Percentiles rank a stretch among this genome's conserved stretches.
Conservation (phyloP, 495 filamentous ascomycete genomes). For the Xylaria palmicola region DNA sequence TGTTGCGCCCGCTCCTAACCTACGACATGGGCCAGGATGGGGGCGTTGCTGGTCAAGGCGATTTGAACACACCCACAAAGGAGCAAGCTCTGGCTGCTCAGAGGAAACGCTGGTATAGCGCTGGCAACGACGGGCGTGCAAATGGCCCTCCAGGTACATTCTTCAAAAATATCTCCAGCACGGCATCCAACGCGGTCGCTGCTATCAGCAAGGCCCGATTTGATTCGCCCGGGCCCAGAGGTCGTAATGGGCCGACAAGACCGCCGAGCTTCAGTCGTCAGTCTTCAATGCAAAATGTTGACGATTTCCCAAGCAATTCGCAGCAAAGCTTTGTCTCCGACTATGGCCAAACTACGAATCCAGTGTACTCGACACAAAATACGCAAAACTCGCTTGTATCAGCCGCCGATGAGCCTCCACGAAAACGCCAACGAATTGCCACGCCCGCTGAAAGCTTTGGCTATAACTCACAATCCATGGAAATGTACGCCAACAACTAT, state of each 20-base stretch:
- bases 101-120: conserved; percentile 85
- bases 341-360: conserved; percentile 45
- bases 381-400: conserved; percentile 30
- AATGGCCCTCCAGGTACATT: conserved; percentile 77
- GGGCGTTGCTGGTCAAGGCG: conserved; percentile 53
- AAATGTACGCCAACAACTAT: conserved; percentile 45
- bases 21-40: conserved; percentile 86
- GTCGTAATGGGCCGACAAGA: conserved; percentile 45
- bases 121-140: conserved; percentile 61
- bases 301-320: conserved; percentile 46
- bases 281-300: conserved; percentile 60
- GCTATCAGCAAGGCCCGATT: conserved; percentile 94
- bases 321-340: conserved; percentile 51
- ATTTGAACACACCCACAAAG: conserved; percentile 92
- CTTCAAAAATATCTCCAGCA: conserved; percentile 93
- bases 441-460: conserved; percentile 50
- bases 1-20: conserved; percentile 78
- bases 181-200: conserved; percentile 85
- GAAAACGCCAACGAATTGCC: conserved; percentile 65
- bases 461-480: conserved; percentile 51
- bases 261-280: conserved; percentile 56
- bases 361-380: conserved; percentile 47
- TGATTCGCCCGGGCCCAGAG: conserved; percentile 77
- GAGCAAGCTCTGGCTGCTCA: conserved; percentile 99
- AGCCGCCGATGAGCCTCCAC: conserved; percentile 73